Percentiles rank a stretch among this genome's conserved stretches.
Conservation (phyloP, 345 rosid species). For the Populus pruinosa region DNA sequence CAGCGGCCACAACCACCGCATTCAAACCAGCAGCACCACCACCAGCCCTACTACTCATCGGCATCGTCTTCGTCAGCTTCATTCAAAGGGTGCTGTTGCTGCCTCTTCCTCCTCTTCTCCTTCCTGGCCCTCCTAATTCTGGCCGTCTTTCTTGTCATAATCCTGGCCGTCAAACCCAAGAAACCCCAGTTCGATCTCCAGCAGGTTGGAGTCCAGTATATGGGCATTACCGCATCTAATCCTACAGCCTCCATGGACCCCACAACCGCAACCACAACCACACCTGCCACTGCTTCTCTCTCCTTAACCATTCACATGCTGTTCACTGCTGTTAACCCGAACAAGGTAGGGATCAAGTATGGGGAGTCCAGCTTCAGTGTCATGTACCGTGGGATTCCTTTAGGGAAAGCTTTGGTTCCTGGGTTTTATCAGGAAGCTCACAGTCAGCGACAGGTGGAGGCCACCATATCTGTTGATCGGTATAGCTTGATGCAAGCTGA, state of each 20-base stretch:
- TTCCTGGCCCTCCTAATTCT: slow-evolving; percentile 70
- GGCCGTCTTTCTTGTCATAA: slow-evolving; percentile 63
- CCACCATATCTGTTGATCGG: slow-evolving; percentile 76
- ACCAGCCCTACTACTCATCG: slow-evolving; percentile 14
- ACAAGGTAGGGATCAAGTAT: slow-evolving; percentile 95
- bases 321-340: slow-evolving; percentile 88
- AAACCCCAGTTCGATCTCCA: slow-evolving; percentile 99
- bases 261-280: slow-evolving; percentile 17
- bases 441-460: slow-evolving; percentile 65
- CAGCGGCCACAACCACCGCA: background rate
- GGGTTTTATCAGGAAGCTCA: slow-evolving; percentile 92
- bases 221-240: slow-evolving; percentile 62
- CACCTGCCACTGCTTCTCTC: slow-evolving; percentile 45
- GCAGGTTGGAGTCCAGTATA: slow-evolving; percentile 84
- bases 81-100: slow-evolving; percentile 94
- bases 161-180: slow-evolving; percentile 94
- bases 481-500: slow-evolving; percentile 78
- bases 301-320: slow-evolving; percentile 70
- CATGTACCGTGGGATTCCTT: slow-evolving; percentile 86
- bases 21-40: background rate
- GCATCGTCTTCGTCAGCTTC: slow-evolving; percentile 63
- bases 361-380: slow-evolving; percentile 93
- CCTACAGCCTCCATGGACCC: slow-evolving; percentile 41
- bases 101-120: slow-evolving; percentile 83
- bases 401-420: slow-evolving; percentile 84